These are phyloP conservation scores for Stagonosporopsis rhizophila DNA, from an alignment of 2,329 filamentous ascomycete genomes.

Conservation along the genomic window DNA sequence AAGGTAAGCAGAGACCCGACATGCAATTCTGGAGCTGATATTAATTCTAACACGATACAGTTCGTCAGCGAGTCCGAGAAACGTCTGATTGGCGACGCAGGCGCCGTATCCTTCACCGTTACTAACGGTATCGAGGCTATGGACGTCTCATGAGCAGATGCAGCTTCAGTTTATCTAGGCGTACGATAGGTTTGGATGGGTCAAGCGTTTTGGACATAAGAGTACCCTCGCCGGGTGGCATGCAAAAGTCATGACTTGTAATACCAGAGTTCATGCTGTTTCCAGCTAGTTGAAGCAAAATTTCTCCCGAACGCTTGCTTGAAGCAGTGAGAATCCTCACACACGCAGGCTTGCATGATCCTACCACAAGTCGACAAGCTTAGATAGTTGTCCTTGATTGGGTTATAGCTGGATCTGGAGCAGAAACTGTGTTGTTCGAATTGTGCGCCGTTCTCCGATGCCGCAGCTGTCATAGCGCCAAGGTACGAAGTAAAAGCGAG, in stretches of 20 bases:
- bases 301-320: not conserved
- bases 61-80: constrained; percentile 92
- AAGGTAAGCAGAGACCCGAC: constrained; percentile 55
- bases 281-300: not conserved
- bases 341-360: constrained; percentile 1
- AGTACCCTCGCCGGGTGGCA: constrained; percentile 8
- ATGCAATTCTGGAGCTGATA: not conserved
- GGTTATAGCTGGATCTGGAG: not conserved
- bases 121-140: constrained; percentile 68
- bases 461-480: not conserved
- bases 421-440: not conserved
- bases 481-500: not conserved
- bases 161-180: constrained; percentile 21
- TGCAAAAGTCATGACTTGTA: constrained; percentile 19
- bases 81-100: constrained; percentile 87
- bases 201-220: constrained; percentile 32
- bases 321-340: not conserved
- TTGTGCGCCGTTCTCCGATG: not conserved
- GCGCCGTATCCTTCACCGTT: constrained; percentile 72
- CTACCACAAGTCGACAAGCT: constrained; percentile 7
- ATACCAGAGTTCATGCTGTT: constrained; percentile 5
- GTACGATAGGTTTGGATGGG: constrained; percentile 30
- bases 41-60: constrained; percentile 41
- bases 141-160: constrained; percentile 64
- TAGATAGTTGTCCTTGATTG: not conserved